phyloP scores from a whole-genome alignment of 768 basidiomycete species.

The Trichaptum fuscoviolaceum region DNA sequence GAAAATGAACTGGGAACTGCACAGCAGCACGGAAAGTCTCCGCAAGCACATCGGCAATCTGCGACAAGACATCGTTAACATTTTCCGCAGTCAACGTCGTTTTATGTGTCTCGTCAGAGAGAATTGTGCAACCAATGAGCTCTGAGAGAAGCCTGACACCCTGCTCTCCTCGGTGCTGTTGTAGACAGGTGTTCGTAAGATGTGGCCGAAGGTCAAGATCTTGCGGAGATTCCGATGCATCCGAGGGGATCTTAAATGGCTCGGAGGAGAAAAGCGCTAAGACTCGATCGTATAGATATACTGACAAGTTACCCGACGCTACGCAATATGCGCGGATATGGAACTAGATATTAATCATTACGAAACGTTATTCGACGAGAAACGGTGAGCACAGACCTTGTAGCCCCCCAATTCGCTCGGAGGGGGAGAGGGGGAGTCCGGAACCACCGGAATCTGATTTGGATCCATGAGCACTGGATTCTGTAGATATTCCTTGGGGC shows the following conservation, averaged over 20 bases:
- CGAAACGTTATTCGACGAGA: constrained; percentile 4
- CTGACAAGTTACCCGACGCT: constrained; percentile 65
- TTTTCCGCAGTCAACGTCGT: constrained; percentile 31
- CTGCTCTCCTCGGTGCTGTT: constrained; percentile 58
- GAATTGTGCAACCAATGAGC: constrained; percentile 57
- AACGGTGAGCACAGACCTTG: constrained; percentile 43
- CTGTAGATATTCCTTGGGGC: constrained; percentile 73
- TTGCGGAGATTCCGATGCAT: constrained; percentile 21
- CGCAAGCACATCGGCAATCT: constrained; percentile 60
- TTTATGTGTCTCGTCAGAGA: constrained; percentile 23
- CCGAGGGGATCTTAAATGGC: constrained; percentile 52
- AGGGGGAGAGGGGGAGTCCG: constrained; percentile 20
- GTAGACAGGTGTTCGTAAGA: constrained; percentile 90
- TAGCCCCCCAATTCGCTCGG: constrained; percentile 36
- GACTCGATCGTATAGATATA: constrained; percentile 78
- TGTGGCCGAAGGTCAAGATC: constrained; percentile 62
- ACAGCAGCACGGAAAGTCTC: constrained; percentile 86
- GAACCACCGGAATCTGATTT: constrained; percentile 29
- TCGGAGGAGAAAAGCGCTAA: constrained; percentile 84
- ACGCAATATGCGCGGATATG: constrained; percentile 89
- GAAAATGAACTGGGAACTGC: constrained; percentile 78
- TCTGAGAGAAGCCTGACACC: constrained; percentile 79
- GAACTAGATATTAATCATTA: constrained; percentile 51
- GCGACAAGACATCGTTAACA: constrained; percentile 47
- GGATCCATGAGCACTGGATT: constrained; percentile 78